Base-by-base conservation (phyloP, 495 filamentous ascomycete species). In the Penicillium canescens region DNA sequence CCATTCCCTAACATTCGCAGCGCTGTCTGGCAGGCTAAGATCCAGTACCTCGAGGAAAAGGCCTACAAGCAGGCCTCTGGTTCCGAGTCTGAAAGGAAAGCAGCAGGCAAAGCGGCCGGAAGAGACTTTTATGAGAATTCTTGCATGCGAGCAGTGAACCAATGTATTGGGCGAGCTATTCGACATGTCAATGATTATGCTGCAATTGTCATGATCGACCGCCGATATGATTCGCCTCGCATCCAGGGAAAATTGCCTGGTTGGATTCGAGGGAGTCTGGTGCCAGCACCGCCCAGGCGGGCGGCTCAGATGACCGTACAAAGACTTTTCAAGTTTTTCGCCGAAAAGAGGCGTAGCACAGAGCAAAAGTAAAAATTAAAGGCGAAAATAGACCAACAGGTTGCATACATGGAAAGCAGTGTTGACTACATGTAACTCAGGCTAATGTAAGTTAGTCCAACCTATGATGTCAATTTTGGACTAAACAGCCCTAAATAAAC, bases 111-210 rank as follows among this genome's bases (percentile, higher is more conserved):
- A 61, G 84, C 84, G 46, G 88, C 85, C 2, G 84, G 84, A 2
- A 75, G 86, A 33, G 90, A 93, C 35, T 96, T 93, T 66, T 96
- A 96, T 65, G 92, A 96, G 69, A 98, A 98, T 63, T 84, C 90
- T 2, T 96, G 91, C 70, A 96, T 98, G 91, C 79, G 94, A 38
- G 91, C 93, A 12, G 95, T 98, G 37, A 98, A 98, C 67, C 94
- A 98, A 75, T 91, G 89, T 61, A 90, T 98, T 57, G 94, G 94
- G 3, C 78, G 94, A 54, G 94, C 92, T 1, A 96, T 98, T 56
- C 77, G 94, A 34, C 94, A 98, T 70, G 82, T 79, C 12, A 80
- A 81, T 35, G 94, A 98, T 60, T 97, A 95, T 71, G 95, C 95
- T 1, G 85, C 87, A 14, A 97, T 98, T 44, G 69, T 96, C 35